These are phyloP conservation scores for Penicillium canariense DNA, from an alignment of 495 filamentous ascomycete species.

Conservation along the genomic window DNA sequence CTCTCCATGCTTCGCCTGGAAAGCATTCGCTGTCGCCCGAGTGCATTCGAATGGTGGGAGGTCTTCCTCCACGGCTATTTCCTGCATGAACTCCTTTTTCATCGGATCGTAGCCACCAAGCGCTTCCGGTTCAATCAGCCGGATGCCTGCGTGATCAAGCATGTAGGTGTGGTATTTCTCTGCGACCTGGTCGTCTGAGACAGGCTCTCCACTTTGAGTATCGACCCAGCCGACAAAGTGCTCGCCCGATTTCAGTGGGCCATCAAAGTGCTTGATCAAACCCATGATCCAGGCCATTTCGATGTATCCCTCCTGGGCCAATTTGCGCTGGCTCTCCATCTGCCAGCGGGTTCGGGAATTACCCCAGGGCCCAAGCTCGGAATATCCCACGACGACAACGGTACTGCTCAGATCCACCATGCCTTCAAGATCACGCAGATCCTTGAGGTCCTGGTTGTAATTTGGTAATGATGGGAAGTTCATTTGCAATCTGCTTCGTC, in stretches of 20 bases:
- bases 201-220: slow-evolving; percentile 81
- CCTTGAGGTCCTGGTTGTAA: slow-evolving; percentile 81
- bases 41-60: slow-evolving; percentile 89
- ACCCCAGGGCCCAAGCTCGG: slow-evolving; percentile 92
- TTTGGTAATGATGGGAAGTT: slow-evolving; percentile 80
- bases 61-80: slow-evolving; percentile 90
- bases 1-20: slow-evolving; percentile 87
- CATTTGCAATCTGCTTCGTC: no score
- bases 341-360: slow-evolving; percentile 94
- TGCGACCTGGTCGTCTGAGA: slow-evolving; percentile 94
- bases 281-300: slow-evolving; percentile 99
- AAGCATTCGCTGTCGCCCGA: slow-evolving; percentile 89
- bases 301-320: slow-evolving; percentile 91
- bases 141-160: slow-evolving; percentile 89
- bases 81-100: slow-evolving; percentile 91
- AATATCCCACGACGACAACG: slow-evolving; percentile 88
- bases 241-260: slow-evolving; percentile 80
- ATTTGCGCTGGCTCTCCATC: slow-evolving; percentile 90
- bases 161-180: slow-evolving; percentile 88
- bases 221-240: slow-evolving; percentile 94
- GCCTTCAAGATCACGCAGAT: slow-evolving; percentile 74
- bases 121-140: slow-evolving; percentile 89
- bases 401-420: slow-evolving; percentile 96
- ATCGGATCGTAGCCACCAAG: slow-evolving; percentile 93
- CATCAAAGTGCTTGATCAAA: slow-evolving; percentile 92